A percentile compares a stretch with the other conserved stretches of the same genome.
Conservation (phyloP, 2,329 filamentous ascomycete species). For the Colletotrichum coccodes region DNA sequence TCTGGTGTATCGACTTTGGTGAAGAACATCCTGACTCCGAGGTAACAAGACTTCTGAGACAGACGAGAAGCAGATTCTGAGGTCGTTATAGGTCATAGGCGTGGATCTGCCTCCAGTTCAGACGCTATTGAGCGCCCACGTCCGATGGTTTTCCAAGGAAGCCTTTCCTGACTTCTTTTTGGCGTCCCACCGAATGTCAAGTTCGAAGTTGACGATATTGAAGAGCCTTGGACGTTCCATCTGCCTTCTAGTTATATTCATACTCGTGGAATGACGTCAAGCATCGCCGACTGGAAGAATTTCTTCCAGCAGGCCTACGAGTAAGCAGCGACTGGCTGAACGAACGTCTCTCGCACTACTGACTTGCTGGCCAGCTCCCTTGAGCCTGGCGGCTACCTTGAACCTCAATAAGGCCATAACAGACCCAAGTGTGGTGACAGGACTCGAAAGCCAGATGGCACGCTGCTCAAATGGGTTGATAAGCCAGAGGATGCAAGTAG, state of each 20-base stretch:
- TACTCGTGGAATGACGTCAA: constrained; percentile 59
- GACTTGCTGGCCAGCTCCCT: constrained; percentile 31
- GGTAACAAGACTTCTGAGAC: constrained; percentile 21
- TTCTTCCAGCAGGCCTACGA: constrained; percentile 58
- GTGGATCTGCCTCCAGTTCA: constrained; percentile 54
- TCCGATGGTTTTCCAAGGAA: background rate
- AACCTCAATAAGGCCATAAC: constrained; percentile 53
- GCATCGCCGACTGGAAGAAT: constrained; percentile 59
- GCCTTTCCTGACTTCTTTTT: background rate
- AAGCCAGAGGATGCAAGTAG: constrained; percentile 42
- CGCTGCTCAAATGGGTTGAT: constrained; percentile 43
- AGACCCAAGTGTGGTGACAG: constrained; percentile 52
- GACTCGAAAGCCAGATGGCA: constrained; percentile 38
- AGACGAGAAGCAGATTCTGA: background rate
- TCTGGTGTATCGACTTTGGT: constrained; percentile 56
- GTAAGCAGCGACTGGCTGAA: background rate
- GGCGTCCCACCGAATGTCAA: constrained; percentile 63
- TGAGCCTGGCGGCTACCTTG: constrained; percentile 54
- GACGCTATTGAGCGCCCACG: constrained; percentile 40
- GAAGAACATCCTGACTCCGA: constrained; percentile 44
- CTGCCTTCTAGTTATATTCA: constrained; percentile 66
- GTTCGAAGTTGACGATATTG: constrained; percentile 66
- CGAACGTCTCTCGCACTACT: background rate
- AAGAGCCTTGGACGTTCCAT: constrained; percentile 60
- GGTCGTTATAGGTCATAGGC: constrained; percentile 42